Conservation (phyloP, 129 eudicot genomes). For the Gnaphalium uliginosum region DNA sequence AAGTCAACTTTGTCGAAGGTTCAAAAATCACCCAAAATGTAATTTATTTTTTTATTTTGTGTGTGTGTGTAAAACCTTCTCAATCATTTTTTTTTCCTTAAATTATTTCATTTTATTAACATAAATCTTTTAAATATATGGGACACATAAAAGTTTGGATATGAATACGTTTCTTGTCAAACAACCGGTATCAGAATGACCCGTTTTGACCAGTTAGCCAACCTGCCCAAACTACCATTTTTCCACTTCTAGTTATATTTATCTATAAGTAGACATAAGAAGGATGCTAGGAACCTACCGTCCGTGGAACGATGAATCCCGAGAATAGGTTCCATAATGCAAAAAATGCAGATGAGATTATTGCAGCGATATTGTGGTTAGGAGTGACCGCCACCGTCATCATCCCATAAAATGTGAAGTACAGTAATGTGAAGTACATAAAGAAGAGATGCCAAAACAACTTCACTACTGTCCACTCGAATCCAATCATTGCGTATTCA, state of each 20-base stretch:
- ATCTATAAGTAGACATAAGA: not conserved
- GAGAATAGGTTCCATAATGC: slow-evolving; percentile 80
- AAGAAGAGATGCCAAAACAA: slow-evolving; percentile 81
- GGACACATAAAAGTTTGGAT: not conserved
- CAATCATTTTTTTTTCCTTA: not conserved
- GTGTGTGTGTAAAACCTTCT: not conserved
- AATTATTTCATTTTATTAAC: not conserved
- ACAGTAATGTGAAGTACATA: slow-evolving; percentile 73
- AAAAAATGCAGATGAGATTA: slow-evolving; percentile 66
- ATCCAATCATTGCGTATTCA: slow-evolving; percentile 85
- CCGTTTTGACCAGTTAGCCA: not conserved
- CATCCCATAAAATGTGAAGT: slow-evolving; percentile 89
- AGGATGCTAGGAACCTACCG: slow-evolving; percentile 46
- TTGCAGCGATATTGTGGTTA: slow-evolving; percentile 65
- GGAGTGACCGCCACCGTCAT: slow-evolving; percentile 89
- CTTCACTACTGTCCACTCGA: slow-evolving; percentile 67
- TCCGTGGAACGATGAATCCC: slow-evolving; percentile 75
- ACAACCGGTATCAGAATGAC: not conserved
- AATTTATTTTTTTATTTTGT: too few species aligned
- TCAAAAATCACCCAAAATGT: not conserved
- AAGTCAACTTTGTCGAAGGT: not conserved
- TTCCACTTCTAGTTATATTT: not conserved
- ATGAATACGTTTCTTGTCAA: not conserved
- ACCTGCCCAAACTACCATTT: not conserved
- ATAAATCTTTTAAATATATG: not conserved